These are phyloP conservation scores for Myriosclerotinia duriaeana DNA, from an alignment of 2,329 filamentous ascomycete genomes.

Conservation along the genomic window DNA sequence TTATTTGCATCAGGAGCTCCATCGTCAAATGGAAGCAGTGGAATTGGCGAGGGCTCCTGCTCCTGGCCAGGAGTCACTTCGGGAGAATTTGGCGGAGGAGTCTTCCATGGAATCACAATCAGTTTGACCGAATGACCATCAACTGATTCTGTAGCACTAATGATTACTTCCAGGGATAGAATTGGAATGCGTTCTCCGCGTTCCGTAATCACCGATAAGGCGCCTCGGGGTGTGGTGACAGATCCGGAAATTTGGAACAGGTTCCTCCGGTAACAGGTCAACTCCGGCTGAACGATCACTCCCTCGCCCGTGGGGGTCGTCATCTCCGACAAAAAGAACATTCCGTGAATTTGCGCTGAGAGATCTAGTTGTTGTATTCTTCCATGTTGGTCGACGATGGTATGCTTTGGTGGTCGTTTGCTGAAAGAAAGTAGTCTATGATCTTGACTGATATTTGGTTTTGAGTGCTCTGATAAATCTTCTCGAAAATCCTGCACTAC, in stretches of 20 bases:
- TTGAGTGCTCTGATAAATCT: constrained; percentile 36
- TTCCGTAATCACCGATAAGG: constrained; percentile 79
- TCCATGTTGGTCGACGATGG: constrained; percentile 52
- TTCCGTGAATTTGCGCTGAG: constrained; percentile 75
- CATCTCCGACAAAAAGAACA: constrained; percentile 80
- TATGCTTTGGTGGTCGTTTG: constrained; percentile 43
- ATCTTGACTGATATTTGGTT: constrained; percentile 40
- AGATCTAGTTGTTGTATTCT: constrained; percentile 51
- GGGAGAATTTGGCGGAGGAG: constrained; percentile 76
- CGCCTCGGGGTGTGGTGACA: constrained; percentile 73
- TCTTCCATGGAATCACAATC: constrained; percentile 98
- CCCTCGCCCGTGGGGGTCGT: constrained; percentile 52
- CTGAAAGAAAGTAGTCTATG: constrained; percentile 41
- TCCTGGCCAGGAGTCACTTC: constrained; percentile 65
- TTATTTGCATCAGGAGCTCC: constrained; percentile 41
- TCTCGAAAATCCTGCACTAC: constrained; percentile 37
- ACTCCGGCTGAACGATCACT: constrained; percentile 62
- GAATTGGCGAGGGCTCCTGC: constrained; percentile 82
- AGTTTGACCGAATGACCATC: constrained; percentile 90
- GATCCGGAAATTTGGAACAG: constrained; percentile 94
- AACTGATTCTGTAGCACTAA: constrained; percentile 92
- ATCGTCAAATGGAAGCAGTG: constrained; percentile 67
- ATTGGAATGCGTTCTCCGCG: constrained; percentile 82
- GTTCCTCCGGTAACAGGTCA: constrained; percentile 95
- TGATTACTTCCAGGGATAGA: constrained; percentile 77